Evolutionary conservation across 2,329 filamentous ascomycete species (phyloP), one percentile per base, ranked within the genome.

Genomic region (Boeremia exigua): DNA sequence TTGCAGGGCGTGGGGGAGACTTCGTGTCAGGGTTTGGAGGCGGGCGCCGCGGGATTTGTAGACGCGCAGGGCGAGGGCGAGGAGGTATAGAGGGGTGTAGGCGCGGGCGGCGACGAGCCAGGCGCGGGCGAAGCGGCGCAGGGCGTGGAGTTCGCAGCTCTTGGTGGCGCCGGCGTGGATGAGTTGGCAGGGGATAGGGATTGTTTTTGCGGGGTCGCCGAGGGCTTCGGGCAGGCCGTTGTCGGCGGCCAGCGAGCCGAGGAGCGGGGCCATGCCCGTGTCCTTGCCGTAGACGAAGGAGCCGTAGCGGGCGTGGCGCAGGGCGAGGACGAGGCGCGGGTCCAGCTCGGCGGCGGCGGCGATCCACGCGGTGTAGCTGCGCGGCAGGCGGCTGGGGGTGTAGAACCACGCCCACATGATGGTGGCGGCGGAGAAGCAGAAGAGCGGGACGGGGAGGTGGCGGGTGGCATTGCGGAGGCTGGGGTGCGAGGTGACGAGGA

Each of bases 361-460:
- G 65, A 96, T 95, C 91, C 92, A 96, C 70, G 87, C 88, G 66
- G 87, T 88, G 77, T 96, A 96, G 36, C 87, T 82, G 27, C 79
- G 81, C 2, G 92, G 92, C 1, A 96, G 82, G 17, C 85, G 82
- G 32, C 85, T 81, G 0, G 91, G 90, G 9, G 80, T 74, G 77
- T 94, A 96, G 72, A 96, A 88, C 90, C 90, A 96, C 15, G 90
- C 84, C 88, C 90, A 94, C 92, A 96, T 96, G 63, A 96, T 88
- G 33, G 91, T 78, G 19, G 87, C 88, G 34, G 85, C 87, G 17
- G 90, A 92, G 30, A 82, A 74, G 39, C 88, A 86, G 73, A 96
- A 96, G 15, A 93, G 77, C 6, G 84, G 76, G 4, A 90, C 84
- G 68, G 94, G 89, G n/a, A 85, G 79, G 33, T 85, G 71, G 27